These are phyloP conservation scores for Coniochaeta sp. DNA, from an alignment of 2,329 filamentous ascomycete genomes.

Conservation along the genomic window DNA sequence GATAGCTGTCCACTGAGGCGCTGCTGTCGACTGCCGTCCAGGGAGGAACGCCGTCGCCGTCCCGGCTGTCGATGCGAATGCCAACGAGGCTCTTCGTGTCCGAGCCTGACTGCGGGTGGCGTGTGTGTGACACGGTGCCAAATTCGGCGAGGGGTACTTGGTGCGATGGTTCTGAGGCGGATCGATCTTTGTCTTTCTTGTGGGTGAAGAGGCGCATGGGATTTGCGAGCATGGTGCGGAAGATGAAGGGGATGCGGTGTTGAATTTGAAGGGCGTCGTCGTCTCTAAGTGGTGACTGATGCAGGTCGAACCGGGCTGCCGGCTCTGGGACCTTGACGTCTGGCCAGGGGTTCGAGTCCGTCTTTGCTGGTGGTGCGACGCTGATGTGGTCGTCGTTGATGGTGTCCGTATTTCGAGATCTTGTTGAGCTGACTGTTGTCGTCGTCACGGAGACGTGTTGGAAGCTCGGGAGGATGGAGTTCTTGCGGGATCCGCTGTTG, in stretches of 20 bases:
- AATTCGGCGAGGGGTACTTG: background rate
- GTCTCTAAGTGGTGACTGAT: background rate
- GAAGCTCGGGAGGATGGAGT: slow-evolving; percentile 8
- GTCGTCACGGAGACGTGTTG: slow-evolving; percentile 8
- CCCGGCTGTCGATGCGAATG: background rate
- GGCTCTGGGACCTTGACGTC: slow-evolving; percentile 10
- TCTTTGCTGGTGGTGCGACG: background rate
- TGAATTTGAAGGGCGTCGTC: slow-evolving; percentile 5
- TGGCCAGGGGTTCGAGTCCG: slow-evolving; percentile 11
- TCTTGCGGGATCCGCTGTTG: slow-evolving; percentile 7
- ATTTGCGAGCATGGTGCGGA: slow-evolving; percentile 6
- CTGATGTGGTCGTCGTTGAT: background rate
- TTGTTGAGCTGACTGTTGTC: slow-evolving; percentile 1
- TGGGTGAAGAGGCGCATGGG: background rate
- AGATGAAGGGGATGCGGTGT: slow-evolving; percentile 9
- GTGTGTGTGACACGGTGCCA: background rate
- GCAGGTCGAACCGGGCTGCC: background rate
- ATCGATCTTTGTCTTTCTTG: slow-evolving; percentile 1
- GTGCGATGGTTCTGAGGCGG: background rate
- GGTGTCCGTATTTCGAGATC: background rate
- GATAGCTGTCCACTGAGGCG: background rate
- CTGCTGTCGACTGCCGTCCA: background rate
- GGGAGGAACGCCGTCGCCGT: background rate
- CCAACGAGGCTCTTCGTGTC: background rate
- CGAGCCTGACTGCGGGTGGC: background rate